These are phyloP conservation scores for Lindgomyces ingoldianus DNA, from an alignment of 495 filamentous ascomycete genomes.

Conservation along the genomic window DNA sequence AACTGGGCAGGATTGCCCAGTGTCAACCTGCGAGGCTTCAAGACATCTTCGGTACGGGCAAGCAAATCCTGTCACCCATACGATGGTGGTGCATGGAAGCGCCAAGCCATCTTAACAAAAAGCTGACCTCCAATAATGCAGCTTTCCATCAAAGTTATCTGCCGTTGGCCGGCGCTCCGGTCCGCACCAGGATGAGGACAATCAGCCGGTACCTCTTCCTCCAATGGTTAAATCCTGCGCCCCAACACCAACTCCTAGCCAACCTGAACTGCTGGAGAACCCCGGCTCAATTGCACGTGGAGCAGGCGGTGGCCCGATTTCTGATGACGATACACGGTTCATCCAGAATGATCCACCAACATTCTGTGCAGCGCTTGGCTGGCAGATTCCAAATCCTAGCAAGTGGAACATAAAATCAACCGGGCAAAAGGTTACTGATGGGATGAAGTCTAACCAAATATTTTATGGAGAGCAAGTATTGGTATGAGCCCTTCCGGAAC, in stretches of 20 bases:
- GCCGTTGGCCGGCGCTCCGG: constrained; percentile 24
- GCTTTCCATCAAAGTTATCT: neutral
- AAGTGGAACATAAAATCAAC: neutral
- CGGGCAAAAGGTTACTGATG: neutral
- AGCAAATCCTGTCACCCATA: too few species aligned
- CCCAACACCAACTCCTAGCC: neutral
- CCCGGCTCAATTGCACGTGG: constrained; percentile 11
- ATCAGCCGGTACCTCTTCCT: constrained; percentile 20
- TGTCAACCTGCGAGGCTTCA: too few species aligned
- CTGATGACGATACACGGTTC: neutral
- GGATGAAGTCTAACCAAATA: too few species aligned
- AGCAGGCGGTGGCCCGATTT: neutral
- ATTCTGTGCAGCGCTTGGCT: constrained; percentile 7
- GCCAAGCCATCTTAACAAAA: too few species aligned
- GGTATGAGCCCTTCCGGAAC: too few species aligned
- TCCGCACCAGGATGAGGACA: constrained; percentile 18
- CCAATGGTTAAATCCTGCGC: constrained; percentile 7
- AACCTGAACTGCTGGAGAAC: constrained; percentile 8
- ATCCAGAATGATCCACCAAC: neutral
- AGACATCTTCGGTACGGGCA: too few species aligned
- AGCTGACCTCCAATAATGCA: neutral
- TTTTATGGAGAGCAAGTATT: too few species aligned
- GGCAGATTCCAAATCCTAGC: constrained; percentile 1
- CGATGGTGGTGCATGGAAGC: too few species aligned
- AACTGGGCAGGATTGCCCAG: too few species aligned